phyloP scores from a whole-genome alignment of 331 rosid genomes.

The Rosa hybrid region DNA sequence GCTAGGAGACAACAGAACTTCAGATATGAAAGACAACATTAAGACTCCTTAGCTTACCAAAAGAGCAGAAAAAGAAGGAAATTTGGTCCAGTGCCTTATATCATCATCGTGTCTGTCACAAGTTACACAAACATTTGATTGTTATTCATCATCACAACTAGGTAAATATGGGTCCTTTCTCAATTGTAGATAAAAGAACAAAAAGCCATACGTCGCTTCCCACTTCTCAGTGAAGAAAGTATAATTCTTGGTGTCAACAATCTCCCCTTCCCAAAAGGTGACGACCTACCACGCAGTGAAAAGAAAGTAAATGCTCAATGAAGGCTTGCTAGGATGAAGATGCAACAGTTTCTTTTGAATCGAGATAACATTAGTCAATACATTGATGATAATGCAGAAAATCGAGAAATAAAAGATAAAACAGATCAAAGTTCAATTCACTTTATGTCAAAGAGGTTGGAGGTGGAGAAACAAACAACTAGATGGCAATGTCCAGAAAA shows the following conservation, averaged over 20 bases:
- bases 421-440: background rate
- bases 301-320: constrained; percentile 4
- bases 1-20: background rate
- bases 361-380: background rate
- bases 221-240: constrained; percentile 98
- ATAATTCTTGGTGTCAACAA: constrained; percentile 86
- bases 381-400: background rate
- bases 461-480: background rate
- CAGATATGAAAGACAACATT: constrained; percentile 2
- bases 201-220: constrained; percentile 81
- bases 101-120: constrained; percentile 79
- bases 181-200: background rate
- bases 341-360: background rate
- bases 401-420: background rate
- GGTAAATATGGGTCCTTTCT: constrained; percentile 17
- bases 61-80: constrained; percentile 71
- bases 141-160: constrained; percentile 16
- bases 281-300: constrained; percentile 63
- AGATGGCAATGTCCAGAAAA: background rate
- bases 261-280: constrained; percentile 99
- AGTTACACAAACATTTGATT: background rate
- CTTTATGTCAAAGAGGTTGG: background rate
- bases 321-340: background rate
- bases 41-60: constrained; percentile 38
- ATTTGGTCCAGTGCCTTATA: constrained; percentile 88